Evolutionary conservation across 2,329 filamentous ascomycete genomes (phyloP).

Genomic region (Aaosphaeria pasadenensis): DNA sequence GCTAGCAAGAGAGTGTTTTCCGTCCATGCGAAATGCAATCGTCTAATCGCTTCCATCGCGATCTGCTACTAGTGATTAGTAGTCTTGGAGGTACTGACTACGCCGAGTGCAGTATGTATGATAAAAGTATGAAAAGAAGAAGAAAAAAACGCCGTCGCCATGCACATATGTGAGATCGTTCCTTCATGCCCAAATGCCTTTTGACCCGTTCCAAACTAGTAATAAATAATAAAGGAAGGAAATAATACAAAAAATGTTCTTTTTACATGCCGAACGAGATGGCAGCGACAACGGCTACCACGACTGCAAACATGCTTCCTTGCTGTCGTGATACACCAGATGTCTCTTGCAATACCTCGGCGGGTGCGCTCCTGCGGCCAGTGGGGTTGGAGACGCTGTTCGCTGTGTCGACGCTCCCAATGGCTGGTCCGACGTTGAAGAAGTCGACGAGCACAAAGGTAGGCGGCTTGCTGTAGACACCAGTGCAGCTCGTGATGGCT

Average conservation of each 20-base stretch:
- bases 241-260: conserved; percentile 28
- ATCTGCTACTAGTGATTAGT: too few species aligned
- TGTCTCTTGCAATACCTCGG: conserved; percentile 12
- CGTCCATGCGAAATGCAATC: too few species aligned
- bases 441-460: conserved; percentile 78
- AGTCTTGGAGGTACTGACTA: too few species aligned
- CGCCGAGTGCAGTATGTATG: too few species aligned
- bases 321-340: conserved; percentile 11
- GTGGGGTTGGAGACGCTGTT: conserved; percentile 52
- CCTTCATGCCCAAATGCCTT: neutral
- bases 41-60: too few species aligned
- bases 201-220: conserved; percentile 22
- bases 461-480: conserved; percentile 64
- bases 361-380: conserved; percentile 23
- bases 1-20: too few species aligned
- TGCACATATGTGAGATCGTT: neutral
- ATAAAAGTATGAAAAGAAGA: neutral
- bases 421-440: conserved; percentile 68
- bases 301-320: conserved; percentile 24
- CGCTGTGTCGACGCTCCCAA: conserved; percentile 67
- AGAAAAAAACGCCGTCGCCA: conserved; percentile 1
- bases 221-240: conserved; percentile 25
- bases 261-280: conserved; percentile 23
- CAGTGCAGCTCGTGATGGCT: conserved; percentile 36
- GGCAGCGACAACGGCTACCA: conserved; percentile 27